Percentiles rank a stretch among this genome's conserved stretches.
Conservation (phyloP, 495 filamentous ascomycete genomes). For the Oidiodendron maius region DNA sequence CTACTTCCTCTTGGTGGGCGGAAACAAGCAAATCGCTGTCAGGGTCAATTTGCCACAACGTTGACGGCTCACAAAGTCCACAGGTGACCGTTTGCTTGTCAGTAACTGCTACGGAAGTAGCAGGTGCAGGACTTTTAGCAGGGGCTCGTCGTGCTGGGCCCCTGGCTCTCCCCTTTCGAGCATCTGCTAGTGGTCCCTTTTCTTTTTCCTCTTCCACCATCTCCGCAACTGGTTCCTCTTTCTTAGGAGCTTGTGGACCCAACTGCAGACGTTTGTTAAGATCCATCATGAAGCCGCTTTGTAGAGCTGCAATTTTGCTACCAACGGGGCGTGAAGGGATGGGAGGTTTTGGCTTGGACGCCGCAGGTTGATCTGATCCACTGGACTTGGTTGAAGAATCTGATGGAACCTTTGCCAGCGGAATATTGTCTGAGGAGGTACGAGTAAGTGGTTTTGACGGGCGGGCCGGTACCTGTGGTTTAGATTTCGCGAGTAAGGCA, state of each 20-base stretch:
- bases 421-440: conserved; percentile 31
- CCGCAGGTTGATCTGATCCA: conserved; percentile 19
- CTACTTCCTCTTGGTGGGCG: conserved; percentile 18
- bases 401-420: conserved; percentile 28
- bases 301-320: conserved; percentile 82
- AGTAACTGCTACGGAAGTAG: conserved; percentile 17
- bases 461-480: conserved; percentile 71
- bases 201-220: conserved; percentile 55
- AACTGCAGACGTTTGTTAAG: conserved; percentile 78
- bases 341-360: conserved; percentile 61
- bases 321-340: conserved; percentile 77
- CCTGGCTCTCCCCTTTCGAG: conserved; percentile 81
- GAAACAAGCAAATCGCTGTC: conserved; percentile 38
- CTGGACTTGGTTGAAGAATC: conserved; percentile 28
- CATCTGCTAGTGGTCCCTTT: conserved; percentile 75
- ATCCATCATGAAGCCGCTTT: conserved; percentile 85
- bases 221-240: conserved; percentile 55
- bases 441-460: conserved; percentile 51
- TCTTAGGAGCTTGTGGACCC: conserved; percentile 68
- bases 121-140: conserved; percentile 28
- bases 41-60: conserved; percentile 43
- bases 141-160: conserved; percentile 74
- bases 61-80: conserved; percentile 32
- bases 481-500: conserved; percentile 61
- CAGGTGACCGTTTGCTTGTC: conserved; percentile 21